phyloP scores from a whole-genome alignment of 208 protist genomes.

The Trypanosoma mega region DNA sequence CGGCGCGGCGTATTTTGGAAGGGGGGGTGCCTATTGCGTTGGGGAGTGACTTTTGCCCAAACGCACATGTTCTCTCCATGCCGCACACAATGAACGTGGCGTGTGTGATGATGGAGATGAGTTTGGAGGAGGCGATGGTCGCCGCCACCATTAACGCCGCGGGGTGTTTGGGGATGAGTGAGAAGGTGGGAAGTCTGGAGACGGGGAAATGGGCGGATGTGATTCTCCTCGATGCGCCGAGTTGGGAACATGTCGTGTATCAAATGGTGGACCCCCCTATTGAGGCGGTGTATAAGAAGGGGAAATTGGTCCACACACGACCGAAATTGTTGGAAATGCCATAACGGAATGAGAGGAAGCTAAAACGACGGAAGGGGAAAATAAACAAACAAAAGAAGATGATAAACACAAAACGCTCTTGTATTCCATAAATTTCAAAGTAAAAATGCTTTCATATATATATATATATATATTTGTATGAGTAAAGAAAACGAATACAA shows the following conservation, averaged over 20 bases:
- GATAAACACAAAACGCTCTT: too few species aligned
- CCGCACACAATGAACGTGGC: conserved; percentile 87
- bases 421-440: too few species aligned
- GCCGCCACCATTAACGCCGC: conserved; percentile 84
- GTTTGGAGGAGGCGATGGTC: conserved; percentile 75
- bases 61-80: conserved; percentile 84
- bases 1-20: conserved; percentile 71
- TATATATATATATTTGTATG: too few species aligned
- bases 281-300: conserved; percentile 48
- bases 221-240: conserved; percentile 52
- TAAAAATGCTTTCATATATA: too few species aligned
- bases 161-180: conserved; percentile 39
- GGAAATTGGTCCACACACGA: conserved; percentile 16
- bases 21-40: conserved; percentile 64
- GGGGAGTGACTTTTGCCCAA: conserved; percentile 86
- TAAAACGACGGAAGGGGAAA: too few species aligned
- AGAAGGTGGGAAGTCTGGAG: conserved; percentile 66
- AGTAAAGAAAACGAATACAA: too few species aligned
- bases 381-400: neutral
- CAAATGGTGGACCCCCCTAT: conserved; percentile 82
- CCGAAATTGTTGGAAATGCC: neutral
- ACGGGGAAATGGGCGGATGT: conserved; percentile 75
- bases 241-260: conserved; percentile 90
- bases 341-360: too few species aligned
- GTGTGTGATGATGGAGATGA: conserved; percentile 83